Percentiles rank a stretch among this genome's conserved stretches.
Evolutionary conservation across 495 filamentous ascomycete species (phyloP).

Genomic region (Neurospora tetrasperma): DNA sequence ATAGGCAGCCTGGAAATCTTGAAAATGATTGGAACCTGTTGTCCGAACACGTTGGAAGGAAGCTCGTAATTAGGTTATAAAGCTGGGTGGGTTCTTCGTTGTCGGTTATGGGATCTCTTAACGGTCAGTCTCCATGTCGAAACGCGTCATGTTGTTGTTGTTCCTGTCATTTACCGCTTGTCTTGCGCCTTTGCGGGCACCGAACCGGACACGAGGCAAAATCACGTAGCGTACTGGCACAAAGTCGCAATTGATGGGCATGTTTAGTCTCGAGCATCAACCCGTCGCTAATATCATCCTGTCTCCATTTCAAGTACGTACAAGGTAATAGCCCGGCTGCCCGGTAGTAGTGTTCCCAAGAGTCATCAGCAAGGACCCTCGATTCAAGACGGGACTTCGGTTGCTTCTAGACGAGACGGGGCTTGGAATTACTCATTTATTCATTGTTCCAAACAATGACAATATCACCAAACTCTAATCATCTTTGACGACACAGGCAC

Average conservation of each 20-base stretch:
- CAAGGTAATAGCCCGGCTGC: background rate
- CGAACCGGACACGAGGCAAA: background rate
- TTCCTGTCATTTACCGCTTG: conserved; percentile 7
- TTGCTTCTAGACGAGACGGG: background rate
- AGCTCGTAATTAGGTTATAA: background rate
- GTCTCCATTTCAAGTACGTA: background rate
- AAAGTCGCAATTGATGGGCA: background rate
- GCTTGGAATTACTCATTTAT: background rate
- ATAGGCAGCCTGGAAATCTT: background rate
- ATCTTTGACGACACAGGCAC: background rate
- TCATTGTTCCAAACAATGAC: background rate
- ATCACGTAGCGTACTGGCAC: background rate
- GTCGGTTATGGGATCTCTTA: background rate
- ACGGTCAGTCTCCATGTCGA: background rate
- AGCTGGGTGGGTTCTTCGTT: background rate
- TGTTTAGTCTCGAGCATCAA: background rate
- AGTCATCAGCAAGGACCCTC: background rate
- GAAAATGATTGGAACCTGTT: background rate
- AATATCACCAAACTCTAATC: background rate
- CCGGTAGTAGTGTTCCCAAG: background rate
- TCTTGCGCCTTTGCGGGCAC: conserved; percentile 9
- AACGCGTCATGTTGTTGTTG: background rate
- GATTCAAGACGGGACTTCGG: background rate
- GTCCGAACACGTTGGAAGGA: background rate
- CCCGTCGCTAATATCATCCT: background rate